Percentiles rank a stretch among this genome's conserved stretches.
These are phyloP conservation scores for Linum usitatissimum DNA, from an alignment of 345 rosid genomes.

Conservation along the genomic window DNA sequence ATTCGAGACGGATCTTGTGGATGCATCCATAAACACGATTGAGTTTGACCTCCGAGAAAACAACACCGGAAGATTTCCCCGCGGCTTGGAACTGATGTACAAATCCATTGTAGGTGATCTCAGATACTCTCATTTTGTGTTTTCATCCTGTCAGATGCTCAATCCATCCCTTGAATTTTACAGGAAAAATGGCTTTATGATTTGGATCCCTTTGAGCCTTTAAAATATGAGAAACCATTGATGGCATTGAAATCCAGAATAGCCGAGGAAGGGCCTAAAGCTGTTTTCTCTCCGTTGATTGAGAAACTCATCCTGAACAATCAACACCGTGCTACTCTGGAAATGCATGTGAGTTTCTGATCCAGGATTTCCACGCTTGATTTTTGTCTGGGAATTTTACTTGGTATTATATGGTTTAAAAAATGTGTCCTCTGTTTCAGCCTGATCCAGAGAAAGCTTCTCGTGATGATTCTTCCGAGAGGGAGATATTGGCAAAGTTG, in stretches of 20 bases:
- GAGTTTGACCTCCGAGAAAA: constrained; percentile 96
- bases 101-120: constrained; percentile 53
- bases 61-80: constrained; percentile 94
- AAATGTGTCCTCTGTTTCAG: constrained; percentile 29
- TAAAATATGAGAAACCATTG: constrained; percentile 82
- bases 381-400: constrained; percentile 8
- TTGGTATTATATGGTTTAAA: constrained; percentile 13
- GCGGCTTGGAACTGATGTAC: constrained; percentile 93
- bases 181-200: constrained; percentile 98
- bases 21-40: constrained; percentile 97
- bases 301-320: constrained; percentile 76
- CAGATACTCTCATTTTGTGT: background rate
- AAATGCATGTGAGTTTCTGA: constrained; percentile 60
- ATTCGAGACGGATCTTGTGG: constrained; percentile 77
- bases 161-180: constrained; percentile 15
- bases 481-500: constrained; percentile 48
- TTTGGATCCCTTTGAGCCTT: constrained; percentile 92
- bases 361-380: constrained; percentile 6
- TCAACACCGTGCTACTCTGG: constrained; percentile 76
- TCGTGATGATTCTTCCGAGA: constrained; percentile 75
- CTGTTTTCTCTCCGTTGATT: constrained; percentile 87
- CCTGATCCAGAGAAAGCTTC: constrained; percentile 91
- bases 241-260: constrained; percentile 66
- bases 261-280: constrained; percentile 77
- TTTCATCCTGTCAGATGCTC: constrained; percentile 7